Conservation (phyloP, 2,329 filamentous ascomycete species). For the Parascedosporium putredinis region DNA sequence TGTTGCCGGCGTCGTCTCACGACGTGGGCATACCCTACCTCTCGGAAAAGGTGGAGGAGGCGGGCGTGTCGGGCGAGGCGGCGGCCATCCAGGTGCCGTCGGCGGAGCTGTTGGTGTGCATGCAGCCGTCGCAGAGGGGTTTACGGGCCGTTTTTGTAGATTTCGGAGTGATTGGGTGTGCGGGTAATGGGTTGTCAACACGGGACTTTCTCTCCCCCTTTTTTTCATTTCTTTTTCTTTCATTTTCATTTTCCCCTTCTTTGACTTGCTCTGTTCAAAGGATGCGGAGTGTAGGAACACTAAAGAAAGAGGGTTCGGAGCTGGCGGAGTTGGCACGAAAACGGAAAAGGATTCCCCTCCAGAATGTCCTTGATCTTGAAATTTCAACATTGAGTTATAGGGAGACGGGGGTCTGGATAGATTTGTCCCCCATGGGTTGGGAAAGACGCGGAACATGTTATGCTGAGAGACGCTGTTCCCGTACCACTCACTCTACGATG, state of each 20-base stretch:
- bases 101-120: constrained; percentile 1
- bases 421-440: not conserved
- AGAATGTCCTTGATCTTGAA: not conserved
- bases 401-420: not conserved
- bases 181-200: too few relatives aligned
- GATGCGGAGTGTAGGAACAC: too few relatives aligned
- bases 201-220: too few relatives aligned
- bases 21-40: not conserved
- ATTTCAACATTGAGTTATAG: not conserved
- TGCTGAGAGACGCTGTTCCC: too few relatives aligned
- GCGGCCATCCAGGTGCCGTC: not conserved
- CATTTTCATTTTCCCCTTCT: too few relatives aligned
- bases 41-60: constrained; percentile 6
- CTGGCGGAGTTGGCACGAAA: not conserved
- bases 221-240: too few relatives aligned
- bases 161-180: not conserved
- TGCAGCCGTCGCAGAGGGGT: not conserved
- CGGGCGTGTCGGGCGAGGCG: not conserved
- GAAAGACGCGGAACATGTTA: too few relatives aligned
- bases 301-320: not conserved
- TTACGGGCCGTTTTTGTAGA: not conserved
- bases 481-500: too few relatives aligned
- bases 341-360: too few relatives aligned
- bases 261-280: too few relatives aligned
- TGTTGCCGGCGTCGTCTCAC: too few relatives aligned